Conservation (phyloP, 768 basidiomycete genomes). For the Mycena vulgaris region DNA sequence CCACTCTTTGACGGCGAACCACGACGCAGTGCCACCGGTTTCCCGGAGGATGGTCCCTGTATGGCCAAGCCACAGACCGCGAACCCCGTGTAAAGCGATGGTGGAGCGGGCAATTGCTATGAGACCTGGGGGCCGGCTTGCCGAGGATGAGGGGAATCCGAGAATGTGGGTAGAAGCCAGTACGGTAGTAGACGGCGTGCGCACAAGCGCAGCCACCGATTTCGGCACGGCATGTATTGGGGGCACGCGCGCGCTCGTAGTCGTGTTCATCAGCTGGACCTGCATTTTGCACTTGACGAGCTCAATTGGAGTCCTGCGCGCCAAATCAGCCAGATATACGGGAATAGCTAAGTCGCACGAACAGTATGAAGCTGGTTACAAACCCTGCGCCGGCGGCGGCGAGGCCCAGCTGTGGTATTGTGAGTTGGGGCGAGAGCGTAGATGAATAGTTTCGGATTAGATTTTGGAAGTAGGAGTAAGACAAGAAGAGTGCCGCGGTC, state of each 20-base stretch:
- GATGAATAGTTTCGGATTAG: slow-evolving; percentile 60
- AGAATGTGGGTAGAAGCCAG: slow-evolving; percentile 35
- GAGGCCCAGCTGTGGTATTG: slow-evolving; percentile 79
- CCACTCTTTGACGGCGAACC: slow-evolving; percentile 93
- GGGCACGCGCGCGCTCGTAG: slow-evolving; percentile 34
- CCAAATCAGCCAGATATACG: not conserved
- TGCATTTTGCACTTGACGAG: slow-evolving; percentile 99
- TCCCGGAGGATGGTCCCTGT: slow-evolving; percentile 95
- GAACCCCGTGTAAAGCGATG: slow-evolving; percentile 76
- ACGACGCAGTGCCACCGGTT: slow-evolving; percentile 90
- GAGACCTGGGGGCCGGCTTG: slow-evolving; percentile 76
- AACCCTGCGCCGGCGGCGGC: slow-evolving; percentile 93
- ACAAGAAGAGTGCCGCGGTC: slow-evolving; percentile 89
- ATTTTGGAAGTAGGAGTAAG: slow-evolving; percentile 85
- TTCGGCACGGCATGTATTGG: slow-evolving; percentile 30
- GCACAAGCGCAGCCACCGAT: slow-evolving; percentile 23
- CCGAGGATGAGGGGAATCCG: not conserved
- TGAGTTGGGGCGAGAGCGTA: slow-evolving; percentile 56
- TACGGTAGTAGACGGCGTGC: slow-evolving; percentile 31
- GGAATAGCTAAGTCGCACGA: slow-evolving; percentile 46
- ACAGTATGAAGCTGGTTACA: slow-evolving; percentile 91
- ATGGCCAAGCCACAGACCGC: slow-evolving; percentile 97
- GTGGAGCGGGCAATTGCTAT: slow-evolving; percentile 75
- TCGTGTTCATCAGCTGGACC: slow-evolving; percentile 83
- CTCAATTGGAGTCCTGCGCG: slow-evolving; percentile 88